These are phyloP conservation scores for Laburnicola sp. DNA, from an alignment of 2,329 filamentous ascomycete genomes.

Conservation along the genomic window DNA sequence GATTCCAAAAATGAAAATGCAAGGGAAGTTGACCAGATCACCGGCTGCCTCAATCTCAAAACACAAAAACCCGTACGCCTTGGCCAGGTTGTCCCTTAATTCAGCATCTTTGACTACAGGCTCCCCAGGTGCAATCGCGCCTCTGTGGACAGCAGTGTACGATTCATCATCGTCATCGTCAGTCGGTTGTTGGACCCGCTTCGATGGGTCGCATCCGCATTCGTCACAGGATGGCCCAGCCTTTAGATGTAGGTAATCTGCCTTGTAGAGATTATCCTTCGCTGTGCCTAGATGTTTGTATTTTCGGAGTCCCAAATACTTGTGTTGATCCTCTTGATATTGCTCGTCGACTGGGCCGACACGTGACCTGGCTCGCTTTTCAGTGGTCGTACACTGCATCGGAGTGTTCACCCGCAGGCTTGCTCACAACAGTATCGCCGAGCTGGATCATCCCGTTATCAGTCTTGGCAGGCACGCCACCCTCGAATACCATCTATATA, in stretches of 20 bases:
- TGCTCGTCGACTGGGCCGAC: background rate
- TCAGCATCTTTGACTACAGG: slow-evolving; percentile 2
- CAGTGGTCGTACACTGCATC: slow-evolving; percentile 17
- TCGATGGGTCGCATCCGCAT: background rate
- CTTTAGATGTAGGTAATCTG: background rate
- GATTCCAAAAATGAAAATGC: slow-evolving; percentile 21
- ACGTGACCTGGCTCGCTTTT: slow-evolving; percentile 1
- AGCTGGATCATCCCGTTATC: slow-evolving; percentile 1
- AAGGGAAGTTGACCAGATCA: slow-evolving; percentile 25
- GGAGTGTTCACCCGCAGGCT: background rate
- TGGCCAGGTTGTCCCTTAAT: slow-evolving; percentile 7
- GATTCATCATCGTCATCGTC: slow-evolving; percentile 20
- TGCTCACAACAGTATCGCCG: slow-evolving; percentile 1
- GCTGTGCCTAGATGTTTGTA: background rate
- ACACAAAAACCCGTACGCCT: slow-evolving; percentile 14
- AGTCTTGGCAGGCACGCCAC: slow-evolving; percentile 14
- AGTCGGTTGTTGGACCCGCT: background rate
- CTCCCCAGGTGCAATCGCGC: slow-evolving; percentile 3
- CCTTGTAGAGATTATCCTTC: background rate
- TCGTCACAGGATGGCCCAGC: background rate
- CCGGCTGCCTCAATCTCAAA: slow-evolving; percentile 17
- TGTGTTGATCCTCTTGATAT: slow-evolving; percentile 1
- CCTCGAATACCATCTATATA: slow-evolving; percentile 28
- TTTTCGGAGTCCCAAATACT: background rate
- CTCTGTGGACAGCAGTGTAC: slow-evolving; percentile 30